Percentiles rank a stretch among this genome's conserved stretches.
These are phyloP conservation scores for Tetracentron sinense DNA, from an alignment of 164 flowering plant species.

Conservation along the genomic window DNA sequence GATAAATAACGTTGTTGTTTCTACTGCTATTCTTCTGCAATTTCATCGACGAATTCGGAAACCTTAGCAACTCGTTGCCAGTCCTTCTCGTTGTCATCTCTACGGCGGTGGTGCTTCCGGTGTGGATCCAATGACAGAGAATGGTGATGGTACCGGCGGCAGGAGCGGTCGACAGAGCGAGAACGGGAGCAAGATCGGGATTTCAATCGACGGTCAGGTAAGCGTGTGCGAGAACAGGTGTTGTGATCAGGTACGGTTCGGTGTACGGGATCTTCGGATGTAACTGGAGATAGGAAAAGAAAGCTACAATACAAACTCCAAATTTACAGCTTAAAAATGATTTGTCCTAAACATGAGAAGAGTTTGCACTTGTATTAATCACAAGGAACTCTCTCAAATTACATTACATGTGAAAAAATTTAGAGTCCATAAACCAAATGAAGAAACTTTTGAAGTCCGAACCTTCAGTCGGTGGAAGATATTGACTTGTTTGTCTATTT, in stretches of 20 bases:
- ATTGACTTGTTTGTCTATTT: no score
- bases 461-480: no score
- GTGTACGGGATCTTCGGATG: constrained; percentile 53
- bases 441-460: no score
- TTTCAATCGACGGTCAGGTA: constrained; percentile 28
- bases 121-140: constrained; percentile 48
- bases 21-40: constrained; percentile 44
- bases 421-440: no score
- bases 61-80: constrained; percentile 20
- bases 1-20: constrained; percentile 13
- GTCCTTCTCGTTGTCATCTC: constrained; percentile 30
- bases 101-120: constrained; percentile 30
- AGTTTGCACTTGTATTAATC: no score
- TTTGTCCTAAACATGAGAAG: no score
- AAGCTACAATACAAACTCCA: no score
- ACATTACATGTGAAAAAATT: no score
- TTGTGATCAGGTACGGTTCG: constrained; percentile 43
- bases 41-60: constrained; percentile 53
- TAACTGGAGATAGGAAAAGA: no score
- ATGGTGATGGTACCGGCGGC: constrained; percentile 43
- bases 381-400: no score
- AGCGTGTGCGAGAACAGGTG: constrained; percentile 35
- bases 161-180: constrained; percentile 40
- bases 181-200: constrained; percentile 43
- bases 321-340: no score